A percentile compares a stretch with the other conserved stretches of the same genome.
phyloP scores from a whole-genome alignment of 345 rosid species.

The Boechera divaricarpa region DNA sequence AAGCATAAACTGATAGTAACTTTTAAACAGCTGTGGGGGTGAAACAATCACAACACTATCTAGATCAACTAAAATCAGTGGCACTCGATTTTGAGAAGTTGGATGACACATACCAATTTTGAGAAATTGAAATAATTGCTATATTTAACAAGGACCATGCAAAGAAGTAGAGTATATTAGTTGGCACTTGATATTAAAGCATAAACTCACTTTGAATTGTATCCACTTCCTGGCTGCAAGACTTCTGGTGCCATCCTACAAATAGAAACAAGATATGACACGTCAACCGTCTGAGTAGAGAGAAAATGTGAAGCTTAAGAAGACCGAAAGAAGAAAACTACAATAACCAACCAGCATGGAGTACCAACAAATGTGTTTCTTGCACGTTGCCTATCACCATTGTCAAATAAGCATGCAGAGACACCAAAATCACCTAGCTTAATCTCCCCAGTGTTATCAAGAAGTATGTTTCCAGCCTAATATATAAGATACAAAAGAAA shows the following conservation, averaged over 20 bases:
- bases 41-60: conserved; percentile 13
- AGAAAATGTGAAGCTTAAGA: conserved; percentile 13
- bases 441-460: conserved; percentile 73
- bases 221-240: conserved; percentile 95
- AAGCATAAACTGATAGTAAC: conserved; percentile 37
- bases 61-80: conserved; percentile 14
- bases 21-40: not conserved
- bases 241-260: conserved; percentile 99
- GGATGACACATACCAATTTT: not conserved
- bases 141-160: not conserved
- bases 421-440: conserved; percentile 98
- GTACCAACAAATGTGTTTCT: conserved; percentile 99
- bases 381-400: conserved; percentile 93
- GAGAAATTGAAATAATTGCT: not conserved
- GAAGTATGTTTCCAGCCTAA: conserved; percentile 96
- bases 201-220: conserved; percentile 81
- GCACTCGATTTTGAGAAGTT: not conserved
- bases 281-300: conserved; percentile 1
- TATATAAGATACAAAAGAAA: conserved; percentile 24
- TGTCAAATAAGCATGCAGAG: conserved; percentile 92
- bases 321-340: conserved; percentile 18
- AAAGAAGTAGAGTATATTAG: conserved; percentile 5
- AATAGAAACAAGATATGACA: conserved; percentile 29
- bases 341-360: conserved; percentile 84
- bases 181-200: not conserved